A percentile compares a stretch with the other conserved stretches of the same genome.
Evolutionary conservation across 345 rosid species (phyloP).

Genomic region (Salix dunnii): DNA sequence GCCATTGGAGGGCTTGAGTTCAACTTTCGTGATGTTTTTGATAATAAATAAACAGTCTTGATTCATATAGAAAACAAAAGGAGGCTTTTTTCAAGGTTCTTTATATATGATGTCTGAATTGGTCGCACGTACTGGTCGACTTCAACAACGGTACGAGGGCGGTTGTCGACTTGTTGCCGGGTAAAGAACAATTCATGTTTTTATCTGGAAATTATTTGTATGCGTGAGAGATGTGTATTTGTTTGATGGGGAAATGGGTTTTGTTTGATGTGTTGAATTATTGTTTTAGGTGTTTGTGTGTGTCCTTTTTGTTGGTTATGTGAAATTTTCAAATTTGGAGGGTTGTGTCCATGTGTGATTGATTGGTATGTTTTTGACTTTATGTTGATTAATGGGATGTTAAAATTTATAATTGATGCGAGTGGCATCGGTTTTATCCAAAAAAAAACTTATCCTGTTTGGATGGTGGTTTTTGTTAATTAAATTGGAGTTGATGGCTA

Average conservation of each 20-base stretch:
- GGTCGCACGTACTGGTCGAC: conserved; percentile 98
- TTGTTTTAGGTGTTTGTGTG: neutral
- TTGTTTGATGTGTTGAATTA: neutral
- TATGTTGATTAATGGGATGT: neutral
- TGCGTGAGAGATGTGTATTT: neutral
- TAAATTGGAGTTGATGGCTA: neutral
- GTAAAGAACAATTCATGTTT: conserved; percentile 29
- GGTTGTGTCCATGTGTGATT: neutral
- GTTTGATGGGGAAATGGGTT: neutral
- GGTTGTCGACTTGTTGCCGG: conserved; percentile 97
- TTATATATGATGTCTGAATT: conserved; percentile 60
- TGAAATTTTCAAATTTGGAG: neutral
- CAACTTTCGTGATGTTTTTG: conserved; percentile 9
- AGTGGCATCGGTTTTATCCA: neutral
- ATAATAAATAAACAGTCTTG: neutral
- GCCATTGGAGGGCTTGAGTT: neutral
- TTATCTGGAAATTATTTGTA: neutral
- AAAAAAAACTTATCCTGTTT: neutral
- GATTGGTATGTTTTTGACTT: neutral
- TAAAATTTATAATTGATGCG: neutral
- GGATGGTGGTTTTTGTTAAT: neutral
- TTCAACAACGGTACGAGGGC: conserved; percentile 83
- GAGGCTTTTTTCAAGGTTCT: neutral
- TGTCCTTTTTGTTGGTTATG: neutral
- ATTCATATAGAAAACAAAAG: neutral